These are phyloP conservation scores for Populus nigra DNA, from an alignment of 345 rosid genomes.

Conservation along the genomic window DNA sequence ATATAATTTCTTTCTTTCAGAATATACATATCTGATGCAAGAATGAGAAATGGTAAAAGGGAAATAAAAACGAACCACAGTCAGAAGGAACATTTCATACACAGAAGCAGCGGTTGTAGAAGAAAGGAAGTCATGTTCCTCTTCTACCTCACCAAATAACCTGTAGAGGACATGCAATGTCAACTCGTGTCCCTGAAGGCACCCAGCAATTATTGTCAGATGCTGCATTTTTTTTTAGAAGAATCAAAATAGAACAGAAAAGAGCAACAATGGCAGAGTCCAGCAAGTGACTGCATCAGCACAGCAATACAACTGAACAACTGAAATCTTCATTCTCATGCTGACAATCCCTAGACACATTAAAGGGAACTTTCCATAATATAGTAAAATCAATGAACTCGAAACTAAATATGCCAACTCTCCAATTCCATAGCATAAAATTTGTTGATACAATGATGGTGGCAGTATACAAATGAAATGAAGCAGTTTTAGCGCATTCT, in stretches of 20 bases:
- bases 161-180: constrained; percentile 93
- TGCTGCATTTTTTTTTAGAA: constrained; percentile 8
- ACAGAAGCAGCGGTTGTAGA: constrained; percentile 88
- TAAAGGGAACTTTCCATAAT: not conserved
- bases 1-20: constrained; percentile 1
- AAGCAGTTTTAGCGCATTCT: not conserved
- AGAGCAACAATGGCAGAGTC: not conserved
- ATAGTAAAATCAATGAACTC: not conserved
- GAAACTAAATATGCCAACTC: not conserved
- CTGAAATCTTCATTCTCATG: not conserved
- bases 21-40: not conserved
- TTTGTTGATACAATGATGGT: not conserved
- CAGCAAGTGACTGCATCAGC: not conserved
- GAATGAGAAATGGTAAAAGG: constrained; percentile 11
- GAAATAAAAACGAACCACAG: constrained; percentile 63
- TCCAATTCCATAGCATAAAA: not conserved
- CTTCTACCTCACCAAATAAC: constrained; percentile 91
- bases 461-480: not conserved
- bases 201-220: constrained; percentile 42
- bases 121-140: constrained; percentile 87
- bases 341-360: not conserved
- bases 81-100: constrained; percentile 68
- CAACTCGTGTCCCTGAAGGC: constrained; percentile 98
- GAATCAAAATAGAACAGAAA: not conserved
- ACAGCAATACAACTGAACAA: not conserved